These are phyloP conservation scores for Incumbomyces lentus DNA, from an alignment of 2,329 filamentous ascomycete species.

Conservation along the genomic window DNA sequence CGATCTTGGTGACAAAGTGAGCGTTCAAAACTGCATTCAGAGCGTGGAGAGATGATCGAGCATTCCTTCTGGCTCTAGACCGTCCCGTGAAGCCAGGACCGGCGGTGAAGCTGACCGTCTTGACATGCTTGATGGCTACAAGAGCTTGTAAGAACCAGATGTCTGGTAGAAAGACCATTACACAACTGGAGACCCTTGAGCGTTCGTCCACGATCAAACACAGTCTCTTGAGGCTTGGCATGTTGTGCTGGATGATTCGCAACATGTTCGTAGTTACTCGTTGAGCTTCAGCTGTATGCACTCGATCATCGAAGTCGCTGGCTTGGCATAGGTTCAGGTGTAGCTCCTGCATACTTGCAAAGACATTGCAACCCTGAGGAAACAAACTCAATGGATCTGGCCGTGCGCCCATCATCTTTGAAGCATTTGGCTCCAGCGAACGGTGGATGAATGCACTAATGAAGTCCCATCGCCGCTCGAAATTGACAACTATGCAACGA, in stretches of 20 bases:
- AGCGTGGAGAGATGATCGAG: not conserved
- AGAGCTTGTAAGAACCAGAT: constrained; percentile 1
- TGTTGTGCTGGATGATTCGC: not conserved
- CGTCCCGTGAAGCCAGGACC: not conserved
- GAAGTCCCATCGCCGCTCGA: constrained; percentile 5
- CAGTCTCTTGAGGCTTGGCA: not conserved
- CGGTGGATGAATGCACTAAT: not conserved
- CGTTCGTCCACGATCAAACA: not conserved
- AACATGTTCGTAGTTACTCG: not conserved
- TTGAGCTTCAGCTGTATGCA: not conserved
- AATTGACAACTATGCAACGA: not conserved
- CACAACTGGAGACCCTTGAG: not conserved
- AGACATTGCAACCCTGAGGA: not conserved
- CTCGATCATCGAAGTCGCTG: constrained; percentile 1
- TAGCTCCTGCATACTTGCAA: not conserved
- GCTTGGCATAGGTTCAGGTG: not conserved
- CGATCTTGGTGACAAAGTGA: not conserved
- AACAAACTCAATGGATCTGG: not conserved
- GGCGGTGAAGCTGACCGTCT: not conserved
- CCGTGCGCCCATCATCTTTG: not conserved
- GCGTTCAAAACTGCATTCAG: not conserved
- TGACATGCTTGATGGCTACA: constrained; percentile 1
- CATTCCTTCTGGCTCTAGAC: not conserved
- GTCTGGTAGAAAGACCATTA: constrained; percentile 1
- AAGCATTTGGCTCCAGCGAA: not conserved